These are phyloP conservation scores for Magnaporthales sp. DNA, from an alignment of 2,329 filamentous ascomycete genomes.

Conservation along the genomic window DNA sequence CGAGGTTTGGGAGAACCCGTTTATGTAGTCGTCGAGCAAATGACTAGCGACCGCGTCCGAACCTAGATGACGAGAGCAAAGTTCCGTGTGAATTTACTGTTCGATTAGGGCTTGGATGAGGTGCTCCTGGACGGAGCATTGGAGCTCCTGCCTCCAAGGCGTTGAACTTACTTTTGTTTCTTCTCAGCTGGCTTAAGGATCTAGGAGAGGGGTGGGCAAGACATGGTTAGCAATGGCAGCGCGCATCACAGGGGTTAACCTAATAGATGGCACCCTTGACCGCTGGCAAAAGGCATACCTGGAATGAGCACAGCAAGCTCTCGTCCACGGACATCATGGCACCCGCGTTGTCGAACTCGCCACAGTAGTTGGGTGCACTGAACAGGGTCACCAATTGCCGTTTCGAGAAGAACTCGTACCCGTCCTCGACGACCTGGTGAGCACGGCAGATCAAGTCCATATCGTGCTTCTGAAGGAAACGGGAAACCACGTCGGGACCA, in stretches of 20 bases:
- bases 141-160: constrained; percentile 57
- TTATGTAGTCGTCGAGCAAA: constrained; percentile 3
- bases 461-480: constrained; percentile 97
- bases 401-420: constrained; percentile 99
- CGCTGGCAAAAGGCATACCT: constrained; percentile 48
- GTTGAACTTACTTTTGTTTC: constrained; percentile 99
- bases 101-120: constrained; percentile 50
- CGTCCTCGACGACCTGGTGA: constrained; percentile 97
- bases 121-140: constrained; percentile 64
- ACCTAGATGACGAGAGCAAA: constrained; percentile 73
- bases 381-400: constrained; percentile 95
- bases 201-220: constrained; percentile 33
- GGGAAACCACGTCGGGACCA: constrained; percentile 90
- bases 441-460: constrained; percentile 99
- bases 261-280: background rate
- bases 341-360: constrained; percentile 98
- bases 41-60: constrained; percentile 76
- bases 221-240: background rate
- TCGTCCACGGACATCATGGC: constrained; percentile 99
- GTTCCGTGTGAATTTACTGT: constrained; percentile 61
- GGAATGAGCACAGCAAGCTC: constrained; percentile 97
- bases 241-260: too few species aligned
- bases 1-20: constrained; percentile 10
- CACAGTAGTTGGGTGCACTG: constrained; percentile 97
- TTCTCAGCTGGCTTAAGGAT: constrained; percentile 99